phyloP scores from a whole-genome alignment of 371 early-diverging fungal genomes.

The Mucor lusitanicus region DNA sequence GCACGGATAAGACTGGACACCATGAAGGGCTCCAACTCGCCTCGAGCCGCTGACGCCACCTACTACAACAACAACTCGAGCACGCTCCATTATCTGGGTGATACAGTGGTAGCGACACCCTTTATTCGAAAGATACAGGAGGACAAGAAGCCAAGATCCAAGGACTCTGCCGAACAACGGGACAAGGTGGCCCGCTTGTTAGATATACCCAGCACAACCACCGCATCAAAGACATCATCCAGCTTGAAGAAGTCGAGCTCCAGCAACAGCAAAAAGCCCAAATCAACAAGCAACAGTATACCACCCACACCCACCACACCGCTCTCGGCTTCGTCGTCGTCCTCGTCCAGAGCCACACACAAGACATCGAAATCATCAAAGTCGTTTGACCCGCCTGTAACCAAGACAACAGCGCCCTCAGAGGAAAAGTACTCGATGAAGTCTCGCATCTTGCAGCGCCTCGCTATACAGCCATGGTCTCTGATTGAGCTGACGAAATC shows the following conservation, averaged over 20 bases:
- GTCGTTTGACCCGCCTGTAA: background rate
- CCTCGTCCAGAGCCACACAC: background rate
- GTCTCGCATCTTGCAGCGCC: conserved; percentile 5
- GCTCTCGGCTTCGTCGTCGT: background rate
- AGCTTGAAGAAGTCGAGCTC: background rate
- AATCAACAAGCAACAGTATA: background rate
- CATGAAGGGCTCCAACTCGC: background rate
- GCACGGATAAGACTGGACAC: conserved; percentile 5
- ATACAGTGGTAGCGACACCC: conserved; percentile 1
- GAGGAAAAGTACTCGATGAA: background rate
- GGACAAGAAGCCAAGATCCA: background rate
- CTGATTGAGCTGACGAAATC: conserved; percentile 6
- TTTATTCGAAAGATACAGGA: background rate
- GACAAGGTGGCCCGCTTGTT: conserved; percentile 4
- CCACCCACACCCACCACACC: conserved; percentile 1
- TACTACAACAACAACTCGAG: conserved; percentile 16
- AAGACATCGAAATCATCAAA: background rate
- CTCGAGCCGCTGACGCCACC: background rate
- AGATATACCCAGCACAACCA: conserved; percentile 14
- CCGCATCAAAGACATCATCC: background rate
- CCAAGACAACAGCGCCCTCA: background rate
- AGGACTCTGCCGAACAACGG: background rate
- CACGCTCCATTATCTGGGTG: conserved; percentile 11
- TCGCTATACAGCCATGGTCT: conserved; percentile 13
- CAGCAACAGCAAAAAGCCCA: background rate